These are phyloP conservation scores for Rhytidhysteron rufulum DNA, from an alignment of 2,329 filamentous ascomycete genomes.

Conservation along the genomic window DNA sequence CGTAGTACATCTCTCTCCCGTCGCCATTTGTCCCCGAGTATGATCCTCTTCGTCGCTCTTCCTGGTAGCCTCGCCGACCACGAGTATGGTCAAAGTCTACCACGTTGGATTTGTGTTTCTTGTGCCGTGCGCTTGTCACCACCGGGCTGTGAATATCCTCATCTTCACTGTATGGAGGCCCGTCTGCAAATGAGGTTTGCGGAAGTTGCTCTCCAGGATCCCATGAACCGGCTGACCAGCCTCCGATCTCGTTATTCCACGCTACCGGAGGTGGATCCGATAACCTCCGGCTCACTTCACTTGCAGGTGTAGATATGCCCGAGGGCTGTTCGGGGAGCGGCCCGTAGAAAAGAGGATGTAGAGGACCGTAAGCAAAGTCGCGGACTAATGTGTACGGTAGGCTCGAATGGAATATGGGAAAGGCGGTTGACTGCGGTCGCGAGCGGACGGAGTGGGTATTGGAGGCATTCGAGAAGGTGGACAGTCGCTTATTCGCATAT, in stretches of 20 bases:
- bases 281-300: slow-evolving; percentile 69
- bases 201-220: slow-evolving; percentile 66
- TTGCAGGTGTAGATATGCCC: slow-evolving; percentile 77
- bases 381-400: slow-evolving; percentile 85
- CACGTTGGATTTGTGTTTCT: slow-evolving; percentile 64
- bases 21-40: slow-evolving; percentile 56
- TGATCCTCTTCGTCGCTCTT: slow-evolving; percentile 43
- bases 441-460: slow-evolving; percentile 56
- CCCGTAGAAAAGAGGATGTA: slow-evolving; percentile 89
- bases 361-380: slow-evolving; percentile 86
- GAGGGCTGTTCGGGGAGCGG: slow-evolving; percentile 79
- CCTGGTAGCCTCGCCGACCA: slow-evolving; percentile 28
- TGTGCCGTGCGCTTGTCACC: slow-evolving; percentile 78
- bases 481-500: slow-evolving; percentile 71
- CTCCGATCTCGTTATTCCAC: slow-evolving; percentile 66
- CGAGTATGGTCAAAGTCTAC: slow-evolving; percentile 38
- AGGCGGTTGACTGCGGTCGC: slow-evolving; percentile 74
- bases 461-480: slow-evolving; percentile 66
- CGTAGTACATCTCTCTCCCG: slow-evolving; percentile 71
- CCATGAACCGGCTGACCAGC: slow-evolving; percentile 54
- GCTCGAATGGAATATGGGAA: slow-evolving; percentile 80
- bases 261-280: slow-evolving; percentile 70
- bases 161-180: slow-evolving; percentile 91
- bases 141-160: slow-evolving; percentile 88
- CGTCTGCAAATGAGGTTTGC: slow-evolving; percentile 73